Evolutionary conservation across 305 asterid genomes (phyloP), one percentile per base, ranked within the genome.

Genomic region (Andrographis paniculata): DNA sequence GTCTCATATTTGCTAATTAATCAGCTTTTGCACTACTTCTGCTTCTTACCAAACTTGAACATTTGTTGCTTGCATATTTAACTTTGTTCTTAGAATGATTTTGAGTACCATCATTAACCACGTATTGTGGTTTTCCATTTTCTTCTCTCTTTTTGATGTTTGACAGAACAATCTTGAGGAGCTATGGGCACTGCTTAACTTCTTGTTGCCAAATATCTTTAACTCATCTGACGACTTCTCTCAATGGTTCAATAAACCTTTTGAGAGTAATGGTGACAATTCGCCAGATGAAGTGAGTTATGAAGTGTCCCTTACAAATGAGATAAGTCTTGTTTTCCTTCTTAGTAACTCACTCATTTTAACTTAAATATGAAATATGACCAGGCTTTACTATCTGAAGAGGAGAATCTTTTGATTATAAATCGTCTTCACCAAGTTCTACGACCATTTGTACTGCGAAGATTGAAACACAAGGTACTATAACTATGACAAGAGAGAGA

Each of bases 361-460:
- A 50, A 47, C 48, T 62, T 24, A 47, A n/a, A 35, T 59, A 46
- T 45, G 47, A 17, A 43, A 43, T 54, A 40, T 65, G 35, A 63
- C 9, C 11, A 92, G 99, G 99, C 99, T 60, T 72, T 92, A 53
- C 78, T 92, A 17, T 92, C 99, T 45, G 99, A 92, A 72, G 99
- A 92, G 68, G 99, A 92, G 76, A 92, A 92, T 75, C 99, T 92
- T 66, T 62, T 92, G 84, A 74, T 92, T 60, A 92, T 92, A 60
- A 92, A 92, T 59, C 95, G 99, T 57, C 95, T 92, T 68, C 99
- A 92, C 79, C 99, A 92, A 76, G 99, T 92, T 69, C 69, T 92
- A 52, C 87, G 99, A 20, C 99, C 99, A 59, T 92, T 92, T 76
- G 99, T 87, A 19, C 95, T 91, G 66, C 76, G 99, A 61, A 76